A percentile compares a stretch with the other conserved stretches of the same genome.
These are phyloP conservation scores for Begonia fuchsioides DNA, from an alignment of 306 rosid genomes.

Conservation along the genomic window DNA sequence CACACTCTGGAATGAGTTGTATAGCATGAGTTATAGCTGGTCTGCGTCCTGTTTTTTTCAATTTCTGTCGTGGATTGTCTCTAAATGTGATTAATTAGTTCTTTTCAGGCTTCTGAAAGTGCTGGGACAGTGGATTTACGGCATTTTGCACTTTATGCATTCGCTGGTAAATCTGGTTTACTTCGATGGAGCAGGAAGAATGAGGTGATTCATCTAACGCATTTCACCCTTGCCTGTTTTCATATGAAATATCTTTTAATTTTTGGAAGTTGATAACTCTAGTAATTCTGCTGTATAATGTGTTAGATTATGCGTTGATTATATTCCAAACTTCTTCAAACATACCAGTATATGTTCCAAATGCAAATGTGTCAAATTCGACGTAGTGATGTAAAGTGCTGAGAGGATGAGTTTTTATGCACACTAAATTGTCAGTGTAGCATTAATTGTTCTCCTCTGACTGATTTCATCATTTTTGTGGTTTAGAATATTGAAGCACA, in stretches of 20 bases:
- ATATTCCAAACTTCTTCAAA: no score
- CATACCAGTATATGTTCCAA: no score
- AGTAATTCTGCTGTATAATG: no score
- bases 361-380: no score
- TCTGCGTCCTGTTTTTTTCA: background rate
- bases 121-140: conserved; percentile 69
- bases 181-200: conserved; percentile 68
- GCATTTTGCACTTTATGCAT: conserved; percentile 84
- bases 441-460: background rate
- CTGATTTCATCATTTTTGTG: conserved; percentile 14
- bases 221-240: background rate
- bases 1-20: background rate
- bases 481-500: conserved; percentile 70
- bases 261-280: no score
- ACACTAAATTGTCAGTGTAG: no score
- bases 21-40: background rate
- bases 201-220: conserved; percentile 38
- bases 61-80: conserved; percentile 8
- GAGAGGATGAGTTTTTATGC: no score
- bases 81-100: conserved; percentile 13
- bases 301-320: no score
- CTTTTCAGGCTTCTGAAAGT: conserved; percentile 52
- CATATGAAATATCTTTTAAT: background rate
- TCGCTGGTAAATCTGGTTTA: conserved; percentile 76
- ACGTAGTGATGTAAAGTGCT: no score